Base-by-base conservation (phyloP, 176 grass and related monocot genomes). In the Avena atlantica region DNA sequence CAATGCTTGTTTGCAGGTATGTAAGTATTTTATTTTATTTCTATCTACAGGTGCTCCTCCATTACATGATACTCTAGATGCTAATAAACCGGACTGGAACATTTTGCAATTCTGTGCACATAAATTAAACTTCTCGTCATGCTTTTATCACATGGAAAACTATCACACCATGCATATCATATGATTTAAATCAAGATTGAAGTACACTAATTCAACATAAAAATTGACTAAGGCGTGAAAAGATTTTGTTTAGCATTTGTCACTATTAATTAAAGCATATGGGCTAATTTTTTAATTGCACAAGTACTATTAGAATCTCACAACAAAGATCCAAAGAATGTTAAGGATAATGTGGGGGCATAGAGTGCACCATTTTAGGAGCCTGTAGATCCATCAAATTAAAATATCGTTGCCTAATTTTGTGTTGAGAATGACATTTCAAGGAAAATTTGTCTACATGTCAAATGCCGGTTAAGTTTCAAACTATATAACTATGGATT, bases 1-100 rank as follows among this genome's bases (percentile, higher is more conserved):
- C 92, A 93, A 52, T 93, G 92, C 86, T 89, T 87, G 60, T 84
- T 93, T 80, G 83, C 89, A 89, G 92, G 92, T 93, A 83, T 66
- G 27, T 2, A 31, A 57, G 11, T 58, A 3, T 36, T 37, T n/a
- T 78, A 36, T 20, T 56, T 56, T 2, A n/a, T 57, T 8, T 55
- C 48, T 57, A 57, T 57, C 16, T 57, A 19, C 55, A 57, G 16
- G 5, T 20, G 55, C 19, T 10, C 16, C 21, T 10, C 16, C 21
- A 56, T 83, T 78, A 57, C 11, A 16, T 11, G 50, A 10, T 31
- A 17, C 36, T 57, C 8, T 56, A 55, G 53, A 55, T 78, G 16
- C 8, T 36, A 57, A 36, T 56, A 12, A 19, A 56, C 51, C 31
- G 20, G 27, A 11, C 25, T 6, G 2, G 4, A 24, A 56, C 1